Base-by-base conservation (phyloP, 1,284 basidiomycete species). In the Trichosporon sp. region DNA sequence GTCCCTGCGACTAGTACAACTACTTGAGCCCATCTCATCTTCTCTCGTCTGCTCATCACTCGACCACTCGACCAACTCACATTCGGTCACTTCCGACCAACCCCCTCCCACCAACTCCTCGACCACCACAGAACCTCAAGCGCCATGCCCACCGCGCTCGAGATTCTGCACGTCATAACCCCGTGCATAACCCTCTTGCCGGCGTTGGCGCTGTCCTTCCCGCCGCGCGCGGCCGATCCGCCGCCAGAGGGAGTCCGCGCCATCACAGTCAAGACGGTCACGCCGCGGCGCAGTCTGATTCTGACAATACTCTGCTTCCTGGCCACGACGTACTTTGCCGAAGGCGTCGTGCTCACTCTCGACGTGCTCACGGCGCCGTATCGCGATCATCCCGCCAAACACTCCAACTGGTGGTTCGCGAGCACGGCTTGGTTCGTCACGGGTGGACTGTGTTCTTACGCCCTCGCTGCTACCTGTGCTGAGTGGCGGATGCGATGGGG, bases 401-500 rank as follows among this genome's bases (percentile, higher is more conserved):
- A 57, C 59, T 62, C 58, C 49, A 23, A 19, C 32, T 76, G 32
- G 69, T 61, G 21, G 32, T 23, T 69, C 34, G 36, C 44, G 16
- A 32, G 63, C 1, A 36, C 56, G 46, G 65, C 27, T 2, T 63
- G 69, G 6, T 75, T 74, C 63, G 61, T 70, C 0, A 14, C 77
- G 34, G 76, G 76, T 14, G 74, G 73, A 3, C 60, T 79, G 23
- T 56, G 69, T 6, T 59, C 74, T 13, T 78, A 74, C 66, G 63
- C 67, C 4, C 37, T 74, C 29, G 65, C 77, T 2, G 67, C 74
- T 0, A 70, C 74, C 23, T 63, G 72, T 1, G 66, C 68, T 5
- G 72, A 73, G 61, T 78, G 70, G 71, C 68, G 76, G 25, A 66
- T 64, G 10, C 72, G 67, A 32, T 79, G 74, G 71, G 72, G 70